These are phyloP conservation scores for Aspergillus egyptiacus DNA, from an alignment of 495 filamentous ascomycete species.

Conservation along the genomic window DNA sequence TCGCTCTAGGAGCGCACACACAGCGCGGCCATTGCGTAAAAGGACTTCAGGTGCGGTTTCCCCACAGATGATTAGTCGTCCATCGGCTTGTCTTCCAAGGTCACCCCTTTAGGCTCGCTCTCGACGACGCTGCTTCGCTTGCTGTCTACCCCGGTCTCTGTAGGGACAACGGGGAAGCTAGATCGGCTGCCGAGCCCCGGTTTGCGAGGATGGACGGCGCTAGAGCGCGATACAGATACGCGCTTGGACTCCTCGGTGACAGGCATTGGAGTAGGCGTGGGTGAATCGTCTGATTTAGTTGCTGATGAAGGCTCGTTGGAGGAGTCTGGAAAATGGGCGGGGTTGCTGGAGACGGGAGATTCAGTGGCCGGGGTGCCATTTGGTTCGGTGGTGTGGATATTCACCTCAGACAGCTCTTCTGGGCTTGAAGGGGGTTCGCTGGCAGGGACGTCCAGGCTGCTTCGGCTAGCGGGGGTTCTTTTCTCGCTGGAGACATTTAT, in stretches of 20 bases:
- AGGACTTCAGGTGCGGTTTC: background rate
- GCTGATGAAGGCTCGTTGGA: slow-evolving; percentile 30
- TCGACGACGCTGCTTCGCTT: slow-evolving; percentile 42
- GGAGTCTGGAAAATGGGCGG: slow-evolving; percentile 29
- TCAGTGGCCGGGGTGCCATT: slow-evolving; percentile 34
- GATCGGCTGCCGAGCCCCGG: slow-evolving; percentile 40
- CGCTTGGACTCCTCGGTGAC: slow-evolving; percentile 38
- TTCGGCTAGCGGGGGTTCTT: slow-evolving; percentile 38
- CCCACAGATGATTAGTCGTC: slow-evolving; percentile 53
- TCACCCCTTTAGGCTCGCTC: slow-evolving; percentile 58
- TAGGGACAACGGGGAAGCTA: slow-evolving; percentile 31
- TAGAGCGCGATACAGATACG: slow-evolving; percentile 38
- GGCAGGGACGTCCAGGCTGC: slow-evolving; percentile 60
- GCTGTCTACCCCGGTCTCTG: slow-evolving; percentile 34
- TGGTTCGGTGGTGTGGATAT: slow-evolving; percentile 25
- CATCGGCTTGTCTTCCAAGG: slow-evolving; percentile 78
- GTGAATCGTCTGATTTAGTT: slow-evolving; percentile 32
- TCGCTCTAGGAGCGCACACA: too few relatives aligned
- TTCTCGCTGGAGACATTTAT: slow-evolving; percentile 57
- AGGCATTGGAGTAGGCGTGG: slow-evolving; percentile 35
- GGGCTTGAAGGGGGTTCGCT: slow-evolving; percentile 25
- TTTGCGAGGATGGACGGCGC: slow-evolving; percentile 31
- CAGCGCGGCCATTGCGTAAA: background rate
- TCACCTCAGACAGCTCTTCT: slow-evolving; percentile 26
- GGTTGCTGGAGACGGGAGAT: slow-evolving; percentile 25